Conservation (phyloP, 352 stramenopile species). For the Globisporangium mamillatum region DNA sequence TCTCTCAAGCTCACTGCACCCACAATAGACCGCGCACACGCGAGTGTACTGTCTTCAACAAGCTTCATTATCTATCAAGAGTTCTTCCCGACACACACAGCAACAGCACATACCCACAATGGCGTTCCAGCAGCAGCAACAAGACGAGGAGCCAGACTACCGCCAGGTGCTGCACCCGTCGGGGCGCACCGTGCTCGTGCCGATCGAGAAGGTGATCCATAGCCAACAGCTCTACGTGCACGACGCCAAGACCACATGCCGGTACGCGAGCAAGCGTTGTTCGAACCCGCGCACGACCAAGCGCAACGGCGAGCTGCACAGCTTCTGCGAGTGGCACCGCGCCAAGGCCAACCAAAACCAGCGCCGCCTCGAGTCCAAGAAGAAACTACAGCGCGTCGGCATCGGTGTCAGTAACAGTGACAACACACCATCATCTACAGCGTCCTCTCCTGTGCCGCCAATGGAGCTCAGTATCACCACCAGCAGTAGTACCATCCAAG, state of each 20-base stretch:
- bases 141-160: not conserved
- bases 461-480: not conserved
- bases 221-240: constrained; percentile 1
- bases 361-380: constrained; percentile 28
- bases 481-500: not conserved
- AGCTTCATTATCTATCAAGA: not conserved
- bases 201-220: constrained; percentile 5
- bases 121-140: not conserved
- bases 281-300: constrained; percentile 23
- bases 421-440: not conserved
- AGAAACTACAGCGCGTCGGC: constrained; percentile 9
- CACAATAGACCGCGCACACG: not conserved
- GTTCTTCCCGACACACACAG: not conserved
- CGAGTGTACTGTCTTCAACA: not conserved
- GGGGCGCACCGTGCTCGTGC: constrained; percentile 3
- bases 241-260: constrained; percentile 15
- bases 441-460: not conserved
- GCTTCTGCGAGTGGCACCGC: constrained; percentile 27
- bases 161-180: constrained; percentile 11
- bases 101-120: not conserved
- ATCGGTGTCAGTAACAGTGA: no score
- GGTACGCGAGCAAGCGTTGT: constrained; percentile 26
- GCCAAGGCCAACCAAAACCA: constrained; percentile 29
- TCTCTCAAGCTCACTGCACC: not conserved
- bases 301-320: constrained; percentile 27